Evolutionary conservation across 257 asterid species (phyloP).

Genomic region (Cynanchum wilfordii): DNA sequence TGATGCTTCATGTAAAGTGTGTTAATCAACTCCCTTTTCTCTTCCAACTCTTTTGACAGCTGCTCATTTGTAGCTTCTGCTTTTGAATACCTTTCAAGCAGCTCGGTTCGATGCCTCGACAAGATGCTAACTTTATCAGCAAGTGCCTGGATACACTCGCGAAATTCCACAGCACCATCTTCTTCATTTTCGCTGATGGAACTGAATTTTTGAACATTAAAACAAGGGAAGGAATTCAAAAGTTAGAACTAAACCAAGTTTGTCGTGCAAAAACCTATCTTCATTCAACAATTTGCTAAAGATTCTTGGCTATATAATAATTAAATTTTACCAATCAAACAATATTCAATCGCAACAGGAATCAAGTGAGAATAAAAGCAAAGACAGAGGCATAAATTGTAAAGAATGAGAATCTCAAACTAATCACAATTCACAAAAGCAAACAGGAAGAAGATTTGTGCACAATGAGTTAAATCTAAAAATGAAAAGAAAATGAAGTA

Average conservation of each 20-base stretch:
- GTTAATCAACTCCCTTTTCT: constrained; percentile 72
- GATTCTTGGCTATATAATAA: too few species aligned
- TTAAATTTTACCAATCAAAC: too few species aligned
- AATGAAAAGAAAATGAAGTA: background rate
- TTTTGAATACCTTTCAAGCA: constrained; percentile 66
- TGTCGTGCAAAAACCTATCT: too few species aligned
- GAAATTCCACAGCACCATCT: constrained; percentile 67
- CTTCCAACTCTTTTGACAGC: constrained; percentile 70
- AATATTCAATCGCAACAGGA: too few species aligned
- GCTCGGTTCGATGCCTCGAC: constrained; percentile 63
- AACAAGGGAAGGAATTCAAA: background rate
- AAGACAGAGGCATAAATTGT: too few species aligned
- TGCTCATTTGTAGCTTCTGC: constrained; percentile 61
- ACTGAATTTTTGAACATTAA: constrained; percentile 30
- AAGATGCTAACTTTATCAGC: constrained; percentile 76
- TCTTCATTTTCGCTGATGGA: constrained; percentile 58
- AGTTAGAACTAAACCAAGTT: background rate
- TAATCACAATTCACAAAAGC: too few species aligned
- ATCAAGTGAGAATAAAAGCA: too few species aligned
- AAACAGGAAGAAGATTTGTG: too few species aligned
- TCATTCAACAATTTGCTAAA: too few species aligned
- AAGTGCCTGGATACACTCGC: constrained; percentile 70
- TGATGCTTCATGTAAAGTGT: constrained; percentile 78
- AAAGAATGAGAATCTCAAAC: too few species aligned
- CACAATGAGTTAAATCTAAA: background rate